Base-by-base conservation (phyloP, 495 filamentous ascomycete species). In the Durotheca rogersii region DNA sequence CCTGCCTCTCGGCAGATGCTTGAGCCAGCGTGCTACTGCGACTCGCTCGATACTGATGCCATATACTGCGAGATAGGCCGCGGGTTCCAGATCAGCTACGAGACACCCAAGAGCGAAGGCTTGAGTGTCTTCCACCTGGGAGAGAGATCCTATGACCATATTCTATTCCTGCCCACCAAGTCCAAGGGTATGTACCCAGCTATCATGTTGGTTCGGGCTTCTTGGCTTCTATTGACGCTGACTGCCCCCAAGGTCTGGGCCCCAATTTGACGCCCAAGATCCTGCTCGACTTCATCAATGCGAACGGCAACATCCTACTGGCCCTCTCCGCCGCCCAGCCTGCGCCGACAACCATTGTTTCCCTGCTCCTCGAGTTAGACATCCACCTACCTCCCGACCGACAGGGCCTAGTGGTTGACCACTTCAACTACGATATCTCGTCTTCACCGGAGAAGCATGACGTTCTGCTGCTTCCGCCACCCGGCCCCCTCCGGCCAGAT, bases 211-310 rank as follows among this genome's bases (percentile, higher is more conserved):
- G 10, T 30, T 29, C 16, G 19, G 33, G 19, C 11, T 17, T 19
- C 16, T 9, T 35, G 21, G 21, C 11, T 7, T 34, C 19, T 36
- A 48, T 12, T 21, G 16, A 58, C 58, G 68, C 69, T 74, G 60
- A 73, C 61, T 43, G 16, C 47, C 16, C 27, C 11, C 30, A 57
- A 93, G 89, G 89, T 32, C 84, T 95, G 44, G 93, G 93, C 23
- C 93, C 93, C 49, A 78, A 85, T 41, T 74, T 98, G 55, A 93
- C 89, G 21, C 87, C 92, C 30, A 87, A 89, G 58, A 73, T 85
- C 60, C 81, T 98, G 54, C 81, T 96, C 62, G 82, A 97, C 52
- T 98, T 96, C 76, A 72, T 94, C 69, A 90, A 93, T 71, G 81
- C 84, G 17, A 79, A 91, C 33, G 94, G 94, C 67, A 98, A 97